These are phyloP conservation scores for Grigorovia jiainica DNA, from an alignment of 805 yeast species.

Conservation along the genomic window DNA sequence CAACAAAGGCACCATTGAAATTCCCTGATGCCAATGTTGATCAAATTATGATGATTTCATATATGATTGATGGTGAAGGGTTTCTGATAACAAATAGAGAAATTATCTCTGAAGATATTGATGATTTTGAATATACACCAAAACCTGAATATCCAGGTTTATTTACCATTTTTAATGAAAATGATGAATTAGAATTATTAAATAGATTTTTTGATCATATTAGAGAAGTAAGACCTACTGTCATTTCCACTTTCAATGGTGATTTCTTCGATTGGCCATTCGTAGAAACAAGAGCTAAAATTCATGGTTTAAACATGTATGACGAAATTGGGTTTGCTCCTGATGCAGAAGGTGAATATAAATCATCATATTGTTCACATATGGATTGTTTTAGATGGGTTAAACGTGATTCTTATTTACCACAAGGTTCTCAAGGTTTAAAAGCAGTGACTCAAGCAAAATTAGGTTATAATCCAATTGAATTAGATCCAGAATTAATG, in stretches of 20 bases:
- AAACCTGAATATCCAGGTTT: constrained; percentile 90
- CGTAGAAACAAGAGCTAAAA: constrained; percentile 77
- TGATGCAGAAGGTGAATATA: constrained; percentile 85
- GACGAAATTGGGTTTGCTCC: constrained; percentile 90
- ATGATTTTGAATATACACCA: constrained; percentile 95
- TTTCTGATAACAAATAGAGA: constrained; percentile 88
- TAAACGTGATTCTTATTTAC: constrained; percentile 90
- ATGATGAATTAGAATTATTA: constrained; percentile 67
- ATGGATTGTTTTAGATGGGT: constrained; percentile 99
- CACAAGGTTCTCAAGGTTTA: constrained; percentile 97
- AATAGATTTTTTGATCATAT: constrained; percentile 82
- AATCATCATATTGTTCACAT: constrained; percentile 84
- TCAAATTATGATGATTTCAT: constrained; percentile 97
- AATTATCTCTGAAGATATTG: constrained; percentile 88
- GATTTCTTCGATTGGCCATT: constrained; percentile 99
- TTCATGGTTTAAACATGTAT: constrained; percentile 80
- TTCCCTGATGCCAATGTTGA: constrained; percentile 89
- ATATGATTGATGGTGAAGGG: constrained; percentile 98
- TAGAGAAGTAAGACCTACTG: constrained; percentile 81
- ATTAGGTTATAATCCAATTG: constrained; percentile 92
- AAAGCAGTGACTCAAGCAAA: constrained; percentile 96
- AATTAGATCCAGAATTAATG: constrained; percentile 95
- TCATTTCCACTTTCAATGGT: constrained; percentile 97
- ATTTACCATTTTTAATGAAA: constrained; percentile 84
- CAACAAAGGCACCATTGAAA: constrained; percentile 91